A percentile compares a stretch with the other conserved stretches of the same genome.
Evolutionary conservation across 306 rosid species (phyloP).

Genomic region (Acacia melanoxylon): DNA sequence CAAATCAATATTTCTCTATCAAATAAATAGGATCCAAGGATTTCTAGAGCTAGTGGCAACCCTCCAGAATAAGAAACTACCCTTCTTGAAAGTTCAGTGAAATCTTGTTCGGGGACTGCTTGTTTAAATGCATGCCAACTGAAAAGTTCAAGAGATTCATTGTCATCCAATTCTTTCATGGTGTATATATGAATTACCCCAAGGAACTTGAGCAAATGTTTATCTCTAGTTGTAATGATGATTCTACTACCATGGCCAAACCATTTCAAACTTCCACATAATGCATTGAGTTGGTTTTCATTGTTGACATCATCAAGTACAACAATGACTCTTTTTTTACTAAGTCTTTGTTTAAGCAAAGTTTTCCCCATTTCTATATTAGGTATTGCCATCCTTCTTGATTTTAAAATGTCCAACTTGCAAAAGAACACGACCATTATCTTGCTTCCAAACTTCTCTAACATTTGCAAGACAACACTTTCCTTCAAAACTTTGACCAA

Average conservation of each 20-base stretch:
- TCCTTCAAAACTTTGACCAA: not conserved
- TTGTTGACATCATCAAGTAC: not conserved
- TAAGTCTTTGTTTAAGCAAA: not conserved
- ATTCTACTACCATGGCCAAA: slow-evolving; percentile 9
- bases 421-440: not conserved
- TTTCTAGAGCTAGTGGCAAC: not conserved
- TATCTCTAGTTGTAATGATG: not conserved
- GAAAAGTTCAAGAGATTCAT: not conserved
- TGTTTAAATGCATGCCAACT: slow-evolving; percentile 14
- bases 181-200: not conserved
- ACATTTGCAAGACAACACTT: not conserved
- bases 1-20: not conserved
- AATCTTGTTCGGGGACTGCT: not conserved
- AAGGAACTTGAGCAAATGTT: not conserved
- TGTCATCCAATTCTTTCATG: not conserved
- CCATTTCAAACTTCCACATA: not conserved
- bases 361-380: not conserved
- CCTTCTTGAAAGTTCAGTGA: not conserved
- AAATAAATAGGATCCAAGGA: not conserved
- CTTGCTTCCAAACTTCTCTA: not conserved
- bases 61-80: not conserved
- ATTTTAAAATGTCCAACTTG: not conserved
- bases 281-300: not conserved
- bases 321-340: not conserved
- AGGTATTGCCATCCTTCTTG: not conserved